These are phyloP conservation scores for Penicillium sp. DNA, from an alignment of 2,329 filamentous ascomycete genomes.

Conservation along the genomic window DNA sequence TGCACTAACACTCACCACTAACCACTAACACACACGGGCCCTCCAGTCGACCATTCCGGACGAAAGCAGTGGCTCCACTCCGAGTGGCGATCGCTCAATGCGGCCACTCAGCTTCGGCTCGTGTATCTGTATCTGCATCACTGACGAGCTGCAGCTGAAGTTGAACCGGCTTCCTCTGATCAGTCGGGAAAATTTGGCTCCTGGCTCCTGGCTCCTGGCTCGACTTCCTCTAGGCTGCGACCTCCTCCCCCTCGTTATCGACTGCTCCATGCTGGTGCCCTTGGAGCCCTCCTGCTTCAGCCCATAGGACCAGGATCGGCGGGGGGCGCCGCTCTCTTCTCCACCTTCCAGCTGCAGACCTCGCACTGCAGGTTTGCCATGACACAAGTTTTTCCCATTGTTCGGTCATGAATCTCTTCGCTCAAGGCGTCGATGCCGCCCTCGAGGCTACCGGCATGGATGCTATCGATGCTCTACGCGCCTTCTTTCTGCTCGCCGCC, in stretches of 20 bases:
- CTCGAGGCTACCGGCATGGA: conserved; percentile 31
- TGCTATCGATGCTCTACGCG: conserved; percentile 38
- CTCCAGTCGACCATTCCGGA: conserved; percentile 18
- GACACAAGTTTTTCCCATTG: conserved; percentile 4
- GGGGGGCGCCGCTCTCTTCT: conserved; percentile 1
- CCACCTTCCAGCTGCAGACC: conserved; percentile 9
- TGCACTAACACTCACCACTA: too few relatives aligned
- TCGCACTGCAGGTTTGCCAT: conserved; percentile 10
- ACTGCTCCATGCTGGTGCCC: not conserved
- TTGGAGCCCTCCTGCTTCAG: too few relatives aligned
- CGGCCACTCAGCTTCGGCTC: conserved; percentile 12
- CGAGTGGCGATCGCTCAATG: conserved; percentile 21
- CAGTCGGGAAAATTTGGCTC: too few relatives aligned
- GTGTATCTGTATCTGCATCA: not conserved
- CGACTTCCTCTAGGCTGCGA: not conserved
- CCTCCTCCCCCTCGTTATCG: not conserved
- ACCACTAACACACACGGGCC: conserved; percentile 13
- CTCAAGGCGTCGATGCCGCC: conserved; percentile 17
- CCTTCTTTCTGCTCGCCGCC: conserved; percentile 43
- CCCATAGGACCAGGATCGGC: conserved; percentile 11
- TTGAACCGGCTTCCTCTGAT: too few relatives aligned
- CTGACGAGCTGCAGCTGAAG: not conserved
- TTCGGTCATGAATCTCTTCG: conserved; percentile 10
- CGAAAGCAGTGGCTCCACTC: conserved; percentile 20
- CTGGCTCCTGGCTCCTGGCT: too few relatives aligned